Conservation (phyloP, 1,139 yeast species). For the Debaryomyces nepalensis region DNA sequence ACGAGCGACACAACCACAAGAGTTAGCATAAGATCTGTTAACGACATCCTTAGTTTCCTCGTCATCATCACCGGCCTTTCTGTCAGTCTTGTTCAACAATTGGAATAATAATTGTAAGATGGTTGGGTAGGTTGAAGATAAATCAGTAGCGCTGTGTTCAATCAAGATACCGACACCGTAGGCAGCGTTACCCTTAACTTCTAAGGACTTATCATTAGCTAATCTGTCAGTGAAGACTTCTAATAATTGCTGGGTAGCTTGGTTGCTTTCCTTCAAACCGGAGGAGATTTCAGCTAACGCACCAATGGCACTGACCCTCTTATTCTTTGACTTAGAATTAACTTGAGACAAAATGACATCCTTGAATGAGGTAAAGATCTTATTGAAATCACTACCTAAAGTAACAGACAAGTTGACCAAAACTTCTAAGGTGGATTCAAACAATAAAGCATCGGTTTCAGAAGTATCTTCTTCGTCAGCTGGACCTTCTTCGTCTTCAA, state of each 20-base stretch:
- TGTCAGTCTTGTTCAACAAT: slow-evolving; percentile 77
- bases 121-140: slow-evolving; percentile 65
- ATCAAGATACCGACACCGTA: slow-evolving; percentile 90
- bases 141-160: slow-evolving; percentile 60
- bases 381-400: slow-evolving; percentile 74
- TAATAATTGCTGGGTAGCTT: slow-evolving; percentile 70
- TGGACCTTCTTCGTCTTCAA: slow-evolving; percentile 54
- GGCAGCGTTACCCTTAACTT: slow-evolving; percentile 94
- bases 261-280: slow-evolving; percentile 72
- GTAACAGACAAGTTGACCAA: slow-evolving; percentile 75
- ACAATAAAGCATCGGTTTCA: slow-evolving; percentile 84
- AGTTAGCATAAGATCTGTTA: slow-evolving; percentile 88
- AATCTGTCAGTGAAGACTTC: slow-evolving; percentile 71
- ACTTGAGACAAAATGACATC: slow-evolving; percentile 65
- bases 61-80: slow-evolving; percentile 63
- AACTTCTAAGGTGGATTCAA: slow-evolving; percentile 86
- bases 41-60: slow-evolving; percentile 82
- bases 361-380: slow-evolving; percentile 75
- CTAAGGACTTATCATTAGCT: slow-evolving; percentile 77
- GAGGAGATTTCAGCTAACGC: slow-evolving; percentile 87
- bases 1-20: slow-evolving; percentile 97
- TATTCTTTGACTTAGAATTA: slow-evolving; percentile 66
- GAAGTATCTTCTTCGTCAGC: slow-evolving; percentile 73
- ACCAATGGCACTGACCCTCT: slow-evolving; percentile 86
- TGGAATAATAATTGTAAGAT: slow-evolving; percentile 80